Evolutionary conservation across 2,329 filamentous ascomycete species (phyloP), one percentile per base, ranked within the genome.

Genomic region (Mollisia scopiformis): DNA sequence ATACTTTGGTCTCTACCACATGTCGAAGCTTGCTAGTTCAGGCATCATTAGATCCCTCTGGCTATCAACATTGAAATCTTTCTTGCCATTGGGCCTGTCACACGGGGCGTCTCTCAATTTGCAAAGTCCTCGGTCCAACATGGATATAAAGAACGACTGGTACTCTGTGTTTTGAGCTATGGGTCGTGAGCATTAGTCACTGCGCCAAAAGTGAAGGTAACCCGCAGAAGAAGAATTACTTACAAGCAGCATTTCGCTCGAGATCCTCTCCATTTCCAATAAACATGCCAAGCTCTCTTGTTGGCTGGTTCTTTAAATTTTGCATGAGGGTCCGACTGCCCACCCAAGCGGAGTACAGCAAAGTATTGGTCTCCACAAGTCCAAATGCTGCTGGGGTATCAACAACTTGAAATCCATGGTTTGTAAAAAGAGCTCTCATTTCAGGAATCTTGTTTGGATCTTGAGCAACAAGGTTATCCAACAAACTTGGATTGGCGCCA

Each of bases 1-100:
- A 6, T 31, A 27, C 13, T 28, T 14, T 16, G 58, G 52, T 31
- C 52, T 51, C 52, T 43, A 60, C 58, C 58, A 60, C 27, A 60
- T 37, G 37, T 60, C 58, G 11, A 56, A 39, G 2, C 13, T 19
- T 13, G 28, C 6, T 14, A 60, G 35, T 13, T 52, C 58, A 6
- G 1, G 10, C 16, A 56, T 41, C 37, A 11, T 13, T n/a, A n/a
- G n/a, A 4, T 21, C 31, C 39, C 39, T 19, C 8, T 16, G n/a
- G 16, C 16, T 19, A 43, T 43, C 5, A 21, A 21, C n/a, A n/a
- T n/a, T n/a, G n/a, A n/a, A n/a, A n/a, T n/a, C 3, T 8, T 16
- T 7, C 21, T 39, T 50, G 3, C 23, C 23, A 27, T n/a, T 25
- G 16, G 3, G 43, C 50, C 46, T 49, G 30, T 49, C 25, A 21